Base-by-base conservation (phyloP, 495 filamentous ascomycete genomes). In the Pseudomonodictys pantanalensis region DNA sequence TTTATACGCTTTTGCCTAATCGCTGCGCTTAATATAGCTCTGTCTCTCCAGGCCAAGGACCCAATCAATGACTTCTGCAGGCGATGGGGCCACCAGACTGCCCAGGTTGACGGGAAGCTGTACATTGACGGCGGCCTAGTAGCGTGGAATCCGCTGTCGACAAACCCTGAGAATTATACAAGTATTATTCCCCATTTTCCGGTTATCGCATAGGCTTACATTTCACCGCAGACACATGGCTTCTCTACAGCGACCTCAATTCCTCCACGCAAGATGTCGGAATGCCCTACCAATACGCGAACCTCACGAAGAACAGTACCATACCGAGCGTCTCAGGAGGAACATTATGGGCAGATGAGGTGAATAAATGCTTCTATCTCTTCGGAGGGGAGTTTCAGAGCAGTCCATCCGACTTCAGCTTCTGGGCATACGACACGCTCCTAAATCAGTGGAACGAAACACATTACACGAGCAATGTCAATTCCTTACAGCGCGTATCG, bases 81-180 rank as follows among this genome's bases (percentile, higher is more conserved):
- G 28, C 69, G 79, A 32, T 81, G 76, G 58, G 76, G 76, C 20
- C 78, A 80, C 51, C 77, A 80, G 62, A 76, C 78, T 2, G 71
- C 79, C 4, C 70, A 78, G 0, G 70, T 83, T 22, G 80, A 81
- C 58, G 57, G 71, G 32, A 74, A 70, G 49, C 62, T 83, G 33
- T 82, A 79, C 62, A 77, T 83, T 50, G 81, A 83, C 62, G 80
- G 80, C n/a, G 81, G 80, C 0, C 50, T 76, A 11, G 49, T 82
- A 12, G 75, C 78, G 50, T 77, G 75, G 63, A 75, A 74, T 47
- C 73, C 76, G 0, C 69, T 78, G 3, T 67, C 75, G 7, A 60
- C 72, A 35, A 74, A 80, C 54, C 71, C 74, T 9, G 57, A 51
- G 0, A 81, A 83, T 60, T 79, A 78, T 52, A 74, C 75, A 17